These are phyloP conservation scores for Yamadazyma nakazawae DNA, from an alignment of 805 yeast genomes.

Conservation along the genomic window DNA sequence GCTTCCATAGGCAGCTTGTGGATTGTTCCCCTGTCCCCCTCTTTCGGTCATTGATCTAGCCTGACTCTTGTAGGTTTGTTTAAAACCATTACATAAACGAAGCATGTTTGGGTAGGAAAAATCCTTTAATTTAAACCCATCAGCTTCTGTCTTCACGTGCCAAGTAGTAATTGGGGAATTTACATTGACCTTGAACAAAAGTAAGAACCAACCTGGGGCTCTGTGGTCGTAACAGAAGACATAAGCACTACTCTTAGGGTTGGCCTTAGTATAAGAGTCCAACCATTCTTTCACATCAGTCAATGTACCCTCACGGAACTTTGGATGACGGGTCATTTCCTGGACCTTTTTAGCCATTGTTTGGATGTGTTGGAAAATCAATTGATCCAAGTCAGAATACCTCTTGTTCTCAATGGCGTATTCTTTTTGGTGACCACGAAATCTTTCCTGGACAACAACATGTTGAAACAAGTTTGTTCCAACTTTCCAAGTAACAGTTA, in stretches of 20 bases:
- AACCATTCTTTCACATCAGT: conserved; percentile 84
- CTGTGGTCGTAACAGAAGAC: conserved; percentile 87
- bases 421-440: conserved; percentile 57
- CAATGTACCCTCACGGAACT: conserved; percentile 77
- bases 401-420: conserved; percentile 64
- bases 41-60: conserved; percentile 14
- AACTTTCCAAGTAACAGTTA: conserved; percentile 95
- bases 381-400: conserved; percentile 89
- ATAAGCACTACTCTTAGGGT: conserved; percentile 85
- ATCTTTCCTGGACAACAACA: conserved; percentile 76
- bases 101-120: conserved; percentile 88
- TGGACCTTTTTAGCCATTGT: conserved; percentile 79
- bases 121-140: conserved; percentile 76
- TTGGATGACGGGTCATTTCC: conserved; percentile 82
- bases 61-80: conserved; percentile 48
- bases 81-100: conserved; percentile 91
- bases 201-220: conserved; percentile 89
- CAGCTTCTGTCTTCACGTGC: conserved; percentile 88
- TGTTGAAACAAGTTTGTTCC: conserved; percentile 90
- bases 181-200: conserved; percentile 80
- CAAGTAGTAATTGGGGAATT: conserved; percentile 70
- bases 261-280: conserved; percentile 84
- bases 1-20: conserved; percentile 9
- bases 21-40: conserved; percentile 1
- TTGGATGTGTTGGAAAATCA: conserved; percentile 82